Base-by-base conservation (phyloP, 148 eudicot genomes). In the Cornus kousa region DNA sequence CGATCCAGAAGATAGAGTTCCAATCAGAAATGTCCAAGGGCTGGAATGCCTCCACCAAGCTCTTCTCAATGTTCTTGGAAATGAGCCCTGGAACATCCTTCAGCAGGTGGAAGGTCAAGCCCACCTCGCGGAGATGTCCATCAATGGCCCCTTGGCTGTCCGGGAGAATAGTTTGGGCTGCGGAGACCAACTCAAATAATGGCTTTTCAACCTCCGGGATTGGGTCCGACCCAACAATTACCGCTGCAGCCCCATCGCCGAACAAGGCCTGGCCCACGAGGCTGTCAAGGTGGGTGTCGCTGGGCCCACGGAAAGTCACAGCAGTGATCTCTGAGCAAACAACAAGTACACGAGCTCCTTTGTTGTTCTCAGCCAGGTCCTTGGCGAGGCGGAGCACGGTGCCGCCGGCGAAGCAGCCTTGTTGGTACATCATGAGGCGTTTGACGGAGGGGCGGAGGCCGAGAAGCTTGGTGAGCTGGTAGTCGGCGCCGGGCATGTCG, bases 401-500 rank as follows among this genome's bases (percentile, higher is more conserved):
- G 57, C 78, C 84, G 0, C 84, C 84, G 9, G 84, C 84, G 9
- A 73, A 68, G 74, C 84, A 82, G 10, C 84, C 84, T 32, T 82
- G 84, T 1, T 82, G 84, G 77, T 82, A 82, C 84, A 82, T 77
- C 84, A 82, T 82, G 53, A 77, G 74, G 13, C 84, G 81, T 22
- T 82, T 82, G 39, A 81, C 84, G 7, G 68, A 77, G 5, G 80
- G 84, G 40, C 65, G 57, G 57, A 81, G 80, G 0, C 84, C 84
- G n/a, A 82, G 81, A 53, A 82, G 84, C 70, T 82, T 82, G 69
- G 81, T 76, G 62, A 82, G 81, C 74, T 78, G 84, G 77, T 73
- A 78, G 78, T 82, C 84, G 5, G 84, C 81, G 0, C 84, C 84
- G n/a, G 84, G 84, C 81, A 82, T 77, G 68, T 82, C 82, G 19